Base-by-base conservation (phyloP, 495 filamentous ascomycete genomes). In the Penicillium argentinense region DNA sequence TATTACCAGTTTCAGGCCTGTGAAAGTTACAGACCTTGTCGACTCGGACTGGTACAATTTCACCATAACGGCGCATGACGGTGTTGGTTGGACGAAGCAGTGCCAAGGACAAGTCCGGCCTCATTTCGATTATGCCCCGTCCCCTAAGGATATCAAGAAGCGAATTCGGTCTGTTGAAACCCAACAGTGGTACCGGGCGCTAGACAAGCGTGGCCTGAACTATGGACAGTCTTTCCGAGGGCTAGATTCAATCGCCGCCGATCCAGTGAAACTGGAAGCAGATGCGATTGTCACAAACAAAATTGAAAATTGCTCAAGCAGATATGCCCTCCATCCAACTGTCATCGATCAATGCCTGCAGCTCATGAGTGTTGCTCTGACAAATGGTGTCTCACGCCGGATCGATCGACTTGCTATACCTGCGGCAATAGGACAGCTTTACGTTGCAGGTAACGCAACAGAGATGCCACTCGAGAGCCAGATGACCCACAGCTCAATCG, bases 291-390 rank as follows among this genome's bases (percentile, higher is more conserved):
- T 33, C 3, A 1, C 9, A 3, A 13, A n/a, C 12, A 16, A 44
- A 3, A 4, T 12, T 12, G 14, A 22, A 8, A 9, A 17, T 1
- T 16, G 14, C 18, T 2, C 9, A 3, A 30, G 25, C 17, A 2
- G 12, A 5, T 32, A 51, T 9, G 25, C 26, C 5, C 19, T 51
- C 3, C 33, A 51, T 40, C 48, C 48, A 0, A 45, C 27, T 6
- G 13, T 27, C 0, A 51, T 51, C 16, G 48, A 51, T 27, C 41
- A 51, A 26, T 24, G 17, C 7, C 19, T 51, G 19, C 48, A 51
- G 17, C 36, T 51, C 6, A 14, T 51, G 1, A 23, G 33, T 6
- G 41, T 45, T 4, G 48, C 48, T 25, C 9, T 33, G 12, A 6
- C 6, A 9, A 27, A 38, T 16, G 48, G 48, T 26, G 9, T 26